Base-by-base conservation (phyloP, 495 filamentous ascomycete genomes). In the Penicillium malachiteum region DNA sequence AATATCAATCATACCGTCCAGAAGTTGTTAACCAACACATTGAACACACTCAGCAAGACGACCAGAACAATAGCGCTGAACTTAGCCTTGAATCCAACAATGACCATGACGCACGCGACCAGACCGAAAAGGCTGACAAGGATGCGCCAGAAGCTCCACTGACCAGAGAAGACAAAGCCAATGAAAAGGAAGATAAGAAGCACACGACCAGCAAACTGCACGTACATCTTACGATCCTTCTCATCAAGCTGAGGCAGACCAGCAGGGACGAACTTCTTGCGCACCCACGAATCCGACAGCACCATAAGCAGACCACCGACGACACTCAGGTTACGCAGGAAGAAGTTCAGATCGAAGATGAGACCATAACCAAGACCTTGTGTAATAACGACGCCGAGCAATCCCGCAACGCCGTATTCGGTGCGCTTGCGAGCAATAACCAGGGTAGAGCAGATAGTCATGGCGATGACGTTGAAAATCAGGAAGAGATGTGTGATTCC, bases 181-280 rank as follows among this genome's bases (percentile, higher is more conserved):
- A 96, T 66, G 69, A 98, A 98, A 55, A 98, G 80, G 80, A 97
- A 96, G 72, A 98, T 97, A 59, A 98, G 78, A 42, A 98, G 81
- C n/a, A 98, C 89, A 57, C 94, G 85, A 21, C 94, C 94, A 50
- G 94, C 94, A 49, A 98, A 86, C 81, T 97, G 94, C 75, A 98
- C 92, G 79, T 98, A 98, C 91, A 97, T 97, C 82, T 97, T 98
- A 71, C 91, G 88, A 71, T 98, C 95, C 84, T 97, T 97, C 81
- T 98, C 94, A 63, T 96, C 93, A 18, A 97, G 81, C 75, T 89
- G 84, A 49, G 94, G 94, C 54, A 98, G 79, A 39, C 94, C 94
- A 26, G 94, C 94, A 41, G 96, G 96, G 11, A 92, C 92, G 76
- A 97, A 96, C 71, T 85, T 87, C 84, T 97, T 97, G 71, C 93